These are phyloP conservation scores for Akebia trifoliata DNA, from an alignment of 164 flowering plant genomes.

Conservation along the genomic window DNA sequence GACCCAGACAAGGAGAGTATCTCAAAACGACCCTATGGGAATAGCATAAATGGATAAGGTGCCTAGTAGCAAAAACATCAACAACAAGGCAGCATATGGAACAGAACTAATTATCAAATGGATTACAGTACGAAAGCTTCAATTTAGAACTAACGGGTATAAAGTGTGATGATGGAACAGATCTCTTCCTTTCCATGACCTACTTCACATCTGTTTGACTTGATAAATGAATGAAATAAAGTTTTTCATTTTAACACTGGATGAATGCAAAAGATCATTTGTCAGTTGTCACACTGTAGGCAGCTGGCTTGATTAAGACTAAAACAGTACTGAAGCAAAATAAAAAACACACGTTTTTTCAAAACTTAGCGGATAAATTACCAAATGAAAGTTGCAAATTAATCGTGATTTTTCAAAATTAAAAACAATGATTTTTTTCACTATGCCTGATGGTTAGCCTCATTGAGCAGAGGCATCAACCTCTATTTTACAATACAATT, in stretches of 20 bases:
- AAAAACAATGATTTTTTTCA: too few species aligned
- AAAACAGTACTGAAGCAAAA: too few species aligned
- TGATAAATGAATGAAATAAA: too few species aligned
- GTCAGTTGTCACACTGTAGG: too few species aligned
- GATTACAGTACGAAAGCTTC: not conserved
- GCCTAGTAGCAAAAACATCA: not conserved
- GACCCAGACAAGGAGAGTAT: conserved; percentile 94
- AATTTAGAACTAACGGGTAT: not conserved
- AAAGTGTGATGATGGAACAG: not conserved
- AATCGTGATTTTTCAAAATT: too few species aligned
- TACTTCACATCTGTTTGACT: not conserved
- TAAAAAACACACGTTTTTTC: too few species aligned
- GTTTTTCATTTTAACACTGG: too few species aligned
- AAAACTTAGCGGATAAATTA: too few species aligned
- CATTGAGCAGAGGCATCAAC: not conserved
- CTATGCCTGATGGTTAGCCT: not conserved
- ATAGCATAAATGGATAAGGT: conserved; percentile 9
- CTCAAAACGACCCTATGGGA: conserved; percentile 91
- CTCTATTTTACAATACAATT: not conserved
- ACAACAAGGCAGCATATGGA: too few species aligned
- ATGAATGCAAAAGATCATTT: too few species aligned
- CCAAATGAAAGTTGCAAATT: too few species aligned
- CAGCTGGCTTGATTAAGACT: too few species aligned
- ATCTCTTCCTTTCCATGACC: not conserved
- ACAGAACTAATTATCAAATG: not conserved